Conservation (phyloP, 768 basidiomycete species). For the Mycena olivaceomarginata region DNA sequence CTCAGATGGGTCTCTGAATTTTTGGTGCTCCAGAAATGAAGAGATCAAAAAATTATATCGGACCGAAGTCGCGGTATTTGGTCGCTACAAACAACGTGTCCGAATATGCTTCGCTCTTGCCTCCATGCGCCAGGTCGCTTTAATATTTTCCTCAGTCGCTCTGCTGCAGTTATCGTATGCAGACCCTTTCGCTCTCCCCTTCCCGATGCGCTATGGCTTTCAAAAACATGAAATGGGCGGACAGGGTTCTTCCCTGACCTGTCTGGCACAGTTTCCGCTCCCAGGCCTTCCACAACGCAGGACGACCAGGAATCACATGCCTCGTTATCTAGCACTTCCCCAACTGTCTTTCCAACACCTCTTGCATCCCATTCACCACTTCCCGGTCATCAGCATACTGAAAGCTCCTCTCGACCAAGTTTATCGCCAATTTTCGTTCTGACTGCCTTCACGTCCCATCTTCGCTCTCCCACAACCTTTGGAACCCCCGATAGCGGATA, state of each 20-base stretch:
- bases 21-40: no score
- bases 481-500: conserved; percentile 8
- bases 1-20: no score
- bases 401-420: not conserved
- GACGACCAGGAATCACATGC: not conserved
- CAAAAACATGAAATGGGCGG: not conserved
- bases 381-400: not conserved
- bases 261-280: no score
- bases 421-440: not conserved
- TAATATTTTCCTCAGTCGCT: not conserved
- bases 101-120: not conserved
- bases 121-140: conserved; percentile 13
- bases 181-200: not conserved
- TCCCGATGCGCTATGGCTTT: not conserved
- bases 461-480: not conserved
- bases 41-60: not conserved
- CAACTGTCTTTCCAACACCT: not conserved
- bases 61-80: conserved; percentile 14
- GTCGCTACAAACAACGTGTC: conserved; percentile 14
- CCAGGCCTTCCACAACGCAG: not conserved
- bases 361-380: not conserved
- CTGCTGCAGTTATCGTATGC: not conserved
- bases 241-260: no score
- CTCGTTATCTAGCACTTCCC: not conserved
- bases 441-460: no score